Percentiles rank a stretch among this genome's conserved stretches.
Conservation (phyloP, 2,329 filamentous ascomycete genomes). For the Verticillium longisporum region DNA sequence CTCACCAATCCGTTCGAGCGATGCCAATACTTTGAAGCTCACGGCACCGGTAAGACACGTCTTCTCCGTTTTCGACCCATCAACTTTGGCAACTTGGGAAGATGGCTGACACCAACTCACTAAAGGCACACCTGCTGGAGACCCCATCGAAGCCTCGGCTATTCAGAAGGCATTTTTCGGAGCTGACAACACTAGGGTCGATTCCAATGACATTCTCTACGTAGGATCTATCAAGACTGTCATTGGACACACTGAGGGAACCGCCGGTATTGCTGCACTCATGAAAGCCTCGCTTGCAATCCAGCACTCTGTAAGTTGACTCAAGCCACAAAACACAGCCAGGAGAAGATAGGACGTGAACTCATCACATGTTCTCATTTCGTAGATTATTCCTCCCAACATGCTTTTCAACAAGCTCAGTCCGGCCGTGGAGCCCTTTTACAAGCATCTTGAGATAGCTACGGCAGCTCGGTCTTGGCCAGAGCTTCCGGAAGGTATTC, state of each 20-base stretch:
- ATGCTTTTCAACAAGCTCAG: constrained; percentile 20
- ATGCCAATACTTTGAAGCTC: constrained; percentile 18
- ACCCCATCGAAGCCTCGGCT: constrained; percentile 26
- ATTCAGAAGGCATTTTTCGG: constrained; percentile 12
- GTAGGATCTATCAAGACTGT: constrained; percentile 16
- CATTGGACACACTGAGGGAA: constrained; percentile 19
- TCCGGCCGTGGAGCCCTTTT: constrained; percentile 17
- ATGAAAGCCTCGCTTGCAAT: constrained; percentile 14
- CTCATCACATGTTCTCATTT: too few relatives aligned
- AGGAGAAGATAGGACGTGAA: too few relatives aligned
- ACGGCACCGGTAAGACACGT: constrained; percentile 28
- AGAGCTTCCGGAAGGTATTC: neutral
- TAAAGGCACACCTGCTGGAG: constrained; percentile 20
- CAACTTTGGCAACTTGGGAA: too few relatives aligned
- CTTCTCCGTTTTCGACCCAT: too few relatives aligned
- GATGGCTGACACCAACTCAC: too few relatives aligned
- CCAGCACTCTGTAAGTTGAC: constrained; percentile 8
- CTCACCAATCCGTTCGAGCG: constrained; percentile 4
- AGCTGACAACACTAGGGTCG: too few relatives aligned
- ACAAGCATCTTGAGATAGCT: constrained; percentile 9
- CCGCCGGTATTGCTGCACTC: constrained; percentile 19
- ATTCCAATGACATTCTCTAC: neutral
- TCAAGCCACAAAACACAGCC: too few relatives aligned
- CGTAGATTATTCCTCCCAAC: constrained; percentile 18
- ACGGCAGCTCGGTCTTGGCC: constrained; percentile 12